Base-by-base conservation (phyloP, 176 grass and related monocot species). In the Luzula sylvatica region DNA sequence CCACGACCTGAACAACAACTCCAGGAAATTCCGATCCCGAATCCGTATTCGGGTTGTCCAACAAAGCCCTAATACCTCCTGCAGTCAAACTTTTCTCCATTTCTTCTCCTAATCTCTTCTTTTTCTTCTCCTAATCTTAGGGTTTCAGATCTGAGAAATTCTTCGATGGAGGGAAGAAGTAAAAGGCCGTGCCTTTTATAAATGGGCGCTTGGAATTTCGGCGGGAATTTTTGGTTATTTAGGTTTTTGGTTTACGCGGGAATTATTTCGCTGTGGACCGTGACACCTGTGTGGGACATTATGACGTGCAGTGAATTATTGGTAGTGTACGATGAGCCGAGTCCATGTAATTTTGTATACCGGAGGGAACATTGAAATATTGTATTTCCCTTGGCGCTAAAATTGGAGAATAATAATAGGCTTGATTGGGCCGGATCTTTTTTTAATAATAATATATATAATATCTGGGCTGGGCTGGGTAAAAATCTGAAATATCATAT, bases 1-100 rank as follows among this genome's bases (percentile, higher is more conserved):
- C 92, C 42, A 98, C 60, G 75, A 90, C 85, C 78, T 98, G 92
- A 16, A 98, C 62, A 63, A 98, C 51, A 68, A 77, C 67, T 46
- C 72, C 81, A 27, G 75, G 69, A 16, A 77, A 49, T 23, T 65
- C 85, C 15, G 60, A 69, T 8, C 29, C 20, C 3, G 63, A 39
- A 55, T 56, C 56, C 2, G 81, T 74, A 53, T 69, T 68, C 1
- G 81, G 75, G 68, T 90, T 74, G 27, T 55, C 65, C 11, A 72
- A 68, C 16, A 90, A 13, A 55, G 42, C n/a, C 23, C 81, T 55
- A 66, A 98, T 68, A 13, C 85, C 92, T 21, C 61, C 72, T 7
- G 57, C 71, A 20, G 75, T 90, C 32, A 81, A 52, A 0, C 48
- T 71, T 21, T 42, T 79, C n/a, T 72, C 76, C 70, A 74, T 82